Conservation (phyloP, 768 basidiomycete species). For the Calocybe gangraenosa region DNA sequence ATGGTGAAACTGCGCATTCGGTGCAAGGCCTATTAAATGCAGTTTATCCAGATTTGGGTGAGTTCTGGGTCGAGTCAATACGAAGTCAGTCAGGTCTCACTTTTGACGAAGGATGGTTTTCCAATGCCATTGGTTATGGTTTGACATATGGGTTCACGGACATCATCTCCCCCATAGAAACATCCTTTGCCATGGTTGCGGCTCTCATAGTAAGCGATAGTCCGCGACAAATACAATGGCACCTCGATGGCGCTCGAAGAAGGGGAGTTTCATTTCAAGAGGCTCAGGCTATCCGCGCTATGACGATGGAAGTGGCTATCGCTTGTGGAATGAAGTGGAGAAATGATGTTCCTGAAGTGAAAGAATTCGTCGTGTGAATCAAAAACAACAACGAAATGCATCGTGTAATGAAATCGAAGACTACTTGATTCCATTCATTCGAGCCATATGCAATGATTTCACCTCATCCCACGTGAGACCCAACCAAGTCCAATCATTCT, state of each 20-base stretch:
- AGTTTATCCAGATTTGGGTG: conserved; percentile 65
- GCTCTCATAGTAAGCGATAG: conserved; percentile 59
- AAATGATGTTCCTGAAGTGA: conserved; percentile 46
- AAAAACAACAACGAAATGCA: background rate
- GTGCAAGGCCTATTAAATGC: conserved; percentile 44
- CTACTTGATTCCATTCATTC: background rate
- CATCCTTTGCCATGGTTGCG: conserved; percentile 57
- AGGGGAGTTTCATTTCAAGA: conserved; percentile 52
- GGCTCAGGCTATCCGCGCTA: conserved; percentile 47
- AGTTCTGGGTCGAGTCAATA: background rate
- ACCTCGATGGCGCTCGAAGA: conserved; percentile 51
- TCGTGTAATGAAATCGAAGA: background rate
- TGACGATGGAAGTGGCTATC: conserved; percentile 47
- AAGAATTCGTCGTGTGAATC: conserved; percentile 8
- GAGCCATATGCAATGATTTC: conserved; percentile 3
- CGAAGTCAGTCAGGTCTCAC: background rate
- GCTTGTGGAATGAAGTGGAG: conserved; percentile 50
- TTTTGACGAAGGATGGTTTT: conserved; percentile 44
- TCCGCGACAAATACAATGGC: conserved; percentile 64
- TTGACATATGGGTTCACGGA: conserved; percentile 46
- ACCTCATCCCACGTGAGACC: conserved; percentile 15
- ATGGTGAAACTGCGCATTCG: conserved; percentile 49
- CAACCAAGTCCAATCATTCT: conserved; percentile 14
- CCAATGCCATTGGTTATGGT: conserved; percentile 53
- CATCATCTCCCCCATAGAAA: conserved; percentile 46